Base-by-base conservation (phyloP, 179 eudicot species). In the Beta macrorhiza region DNA sequence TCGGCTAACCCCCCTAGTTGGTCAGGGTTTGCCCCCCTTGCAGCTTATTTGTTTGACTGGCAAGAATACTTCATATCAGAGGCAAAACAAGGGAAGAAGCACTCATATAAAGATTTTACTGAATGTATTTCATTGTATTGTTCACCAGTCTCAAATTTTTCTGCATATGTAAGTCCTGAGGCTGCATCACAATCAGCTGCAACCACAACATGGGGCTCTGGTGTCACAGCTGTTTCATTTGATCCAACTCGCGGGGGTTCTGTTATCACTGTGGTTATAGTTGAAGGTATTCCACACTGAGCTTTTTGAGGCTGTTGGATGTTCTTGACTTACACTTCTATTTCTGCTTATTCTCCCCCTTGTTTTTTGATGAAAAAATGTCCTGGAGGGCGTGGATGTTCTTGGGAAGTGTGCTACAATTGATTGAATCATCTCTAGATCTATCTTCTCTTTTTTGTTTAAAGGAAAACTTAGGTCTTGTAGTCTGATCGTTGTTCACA, bases 141-240 rank as follows among this genome's bases (percentile, higher is more conserved):
- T 86, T 95, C 98, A 29, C 99, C 99, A 29, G 98, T 95, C 57
- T 95, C 99, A 47, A 95, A 95, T 85, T 95, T 95, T 84, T 95
- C 99, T 78, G 99, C 99, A 32, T 95, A 95, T 82, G 99, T 95
- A 74, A 95, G 91, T 82, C 99, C 99, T 5, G 99, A 95, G 83
- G 94, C 98, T 51, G 98, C 99, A 68, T 93, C 98, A 77, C 97
- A 93, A 79, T 92, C 95, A 80, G 90, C 95, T 80, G 95, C 98
- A 56, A 93, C 97, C 77, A 95, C 99, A 78, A 95, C 99, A n/a
- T 95, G 99, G 99, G 99, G 99, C 75, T 95, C 99, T 84, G 99
- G 99, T 78, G 99, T 95, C 78, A 95, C 99, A 79, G 98, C 99
- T 82, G 97, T 95, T 87, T 92, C 99, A 29, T 95, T 95, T 85